phyloP scores from a whole-genome alignment of 768 basidiomycete genomes.

The Kwoniella heveanensis region DNA sequence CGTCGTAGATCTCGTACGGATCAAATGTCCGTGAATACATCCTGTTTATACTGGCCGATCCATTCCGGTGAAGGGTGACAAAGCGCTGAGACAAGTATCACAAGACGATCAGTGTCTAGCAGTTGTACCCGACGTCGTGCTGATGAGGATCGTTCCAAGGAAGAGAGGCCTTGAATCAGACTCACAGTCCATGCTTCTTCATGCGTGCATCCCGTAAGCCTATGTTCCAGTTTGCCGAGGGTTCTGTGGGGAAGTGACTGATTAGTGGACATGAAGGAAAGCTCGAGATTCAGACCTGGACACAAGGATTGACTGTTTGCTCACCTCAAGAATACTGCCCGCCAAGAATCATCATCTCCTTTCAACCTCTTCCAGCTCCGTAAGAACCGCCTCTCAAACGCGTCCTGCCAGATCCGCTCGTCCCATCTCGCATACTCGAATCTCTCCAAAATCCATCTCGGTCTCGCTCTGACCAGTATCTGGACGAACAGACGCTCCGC shows the following conservation, averaged over 20 bases:
- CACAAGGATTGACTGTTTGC: too few species aligned
- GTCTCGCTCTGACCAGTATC: conserved; percentile 41
- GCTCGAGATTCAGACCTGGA: too few species aligned
- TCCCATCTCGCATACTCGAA: conserved; percentile 39
- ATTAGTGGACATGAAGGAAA: not conserved
- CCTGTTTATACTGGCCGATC: conserved; percentile 49
- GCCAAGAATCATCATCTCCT: conserved; percentile 43
- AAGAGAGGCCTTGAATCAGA: too few species aligned
- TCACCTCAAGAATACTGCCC: conserved; percentile 47
- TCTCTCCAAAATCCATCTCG: conserved; percentile 51
- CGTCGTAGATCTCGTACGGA: conserved; percentile 51
- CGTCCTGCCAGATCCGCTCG: conserved; percentile 46
- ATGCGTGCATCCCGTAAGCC: conserved; percentile 49
- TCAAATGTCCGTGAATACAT: conserved; percentile 51
- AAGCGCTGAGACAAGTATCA: conserved; percentile 40
- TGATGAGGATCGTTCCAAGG: too few species aligned
- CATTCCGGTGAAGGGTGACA: conserved; percentile 51
- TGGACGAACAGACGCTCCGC: conserved; percentile 33
- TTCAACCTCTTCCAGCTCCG: conserved; percentile 49
- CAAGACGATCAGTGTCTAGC: too few species aligned
- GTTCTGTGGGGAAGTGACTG: conserved; percentile 14
- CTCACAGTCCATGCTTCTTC: conserved; percentile 54
- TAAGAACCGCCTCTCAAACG: conserved; percentile 47
- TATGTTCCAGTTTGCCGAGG: conserved; percentile 47
- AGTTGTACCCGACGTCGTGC: too few species aligned